Evolutionary conservation across 345 rosid genomes (phyloP), one percentile per base, ranked within the genome.

Genomic region (Corchorus capsularis): DNA sequence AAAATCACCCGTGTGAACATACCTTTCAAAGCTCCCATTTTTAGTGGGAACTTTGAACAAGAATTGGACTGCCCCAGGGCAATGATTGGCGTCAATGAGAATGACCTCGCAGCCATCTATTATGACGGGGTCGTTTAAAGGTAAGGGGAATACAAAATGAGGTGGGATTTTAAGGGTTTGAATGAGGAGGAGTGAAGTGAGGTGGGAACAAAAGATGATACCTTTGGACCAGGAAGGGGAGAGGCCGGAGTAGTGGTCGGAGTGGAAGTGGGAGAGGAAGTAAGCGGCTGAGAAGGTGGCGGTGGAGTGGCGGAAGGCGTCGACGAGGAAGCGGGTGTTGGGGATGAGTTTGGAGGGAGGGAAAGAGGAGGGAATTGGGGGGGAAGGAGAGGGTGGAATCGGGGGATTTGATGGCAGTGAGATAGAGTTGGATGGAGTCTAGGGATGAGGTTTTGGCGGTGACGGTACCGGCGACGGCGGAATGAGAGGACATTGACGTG

Each of bases 241-340:
- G 66, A 95, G 92, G 73, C 97, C 98, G 35, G 89, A 66, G 76
- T 93, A 93, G 76, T 91, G 99, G 47, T 95, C 98, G 72, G 96
- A 88, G 82, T 95, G 98, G 86, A 95, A 93, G 83, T 95, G 97
- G 55, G 97, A 90, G 71, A 95, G 99, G 83, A 94, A 91, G 83
- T 90, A 93, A 66, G 92, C 75, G 79, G 71, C 66, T 60, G 92
- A 85, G 75, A 73, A 66, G 39, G 89, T 69, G 73, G 81, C 74
- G 69, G 94, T 64, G 78, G 91, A 50, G 77, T 70, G 82, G 82
- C 96, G 93, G 77, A 94, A 95, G 55, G 87, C 84, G 69, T 95
- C 99, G 82, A 95, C 73, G 79, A 88, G 86, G 83, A 95, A 95
- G 76, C 88, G 92, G 39, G 98, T 93, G 13, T 82, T 83, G 4